Conservation (phyloP, 2,329 filamentous ascomycete species). For the Venturia pyrina region DNA sequence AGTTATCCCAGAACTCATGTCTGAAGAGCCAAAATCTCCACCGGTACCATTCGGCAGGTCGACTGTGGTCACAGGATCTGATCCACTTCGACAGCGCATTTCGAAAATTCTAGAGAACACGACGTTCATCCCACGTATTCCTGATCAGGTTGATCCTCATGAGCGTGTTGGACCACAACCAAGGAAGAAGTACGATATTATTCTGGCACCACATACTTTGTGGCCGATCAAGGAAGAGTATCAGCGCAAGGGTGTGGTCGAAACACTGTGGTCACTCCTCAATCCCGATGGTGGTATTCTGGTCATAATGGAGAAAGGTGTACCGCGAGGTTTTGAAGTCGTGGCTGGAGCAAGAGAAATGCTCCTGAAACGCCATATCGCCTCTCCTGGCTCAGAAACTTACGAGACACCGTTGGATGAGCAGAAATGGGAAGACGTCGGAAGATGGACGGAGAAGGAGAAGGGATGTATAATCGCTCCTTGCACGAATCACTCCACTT, state of each 20-base stretch:
- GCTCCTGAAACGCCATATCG: constrained; percentile 65
- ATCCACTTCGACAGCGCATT: constrained; percentile 62
- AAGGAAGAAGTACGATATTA: constrained; percentile 77
- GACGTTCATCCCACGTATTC: constrained; percentile 83
- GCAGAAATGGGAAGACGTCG: constrained; percentile 22
- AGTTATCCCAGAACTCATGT: constrained; percentile 22
- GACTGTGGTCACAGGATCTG: constrained; percentile 70
- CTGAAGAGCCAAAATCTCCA: constrained; percentile 28
- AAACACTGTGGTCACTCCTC: constrained; percentile 83
- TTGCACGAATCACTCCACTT: constrained; percentile 81
- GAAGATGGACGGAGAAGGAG: constrained; percentile 33
- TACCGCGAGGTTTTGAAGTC: constrained; percentile 85
- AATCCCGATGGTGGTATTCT: constrained; percentile 78
- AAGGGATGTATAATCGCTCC: constrained; percentile 52
- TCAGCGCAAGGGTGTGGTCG: constrained; percentile 65
- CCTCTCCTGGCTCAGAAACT: constrained; percentile 42
- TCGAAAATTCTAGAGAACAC: constrained; percentile 76
- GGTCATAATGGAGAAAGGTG: constrained; percentile 80
- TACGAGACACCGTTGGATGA: constrained; percentile 13
- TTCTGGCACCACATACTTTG: constrained; percentile 79
- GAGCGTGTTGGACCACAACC: constrained; percentile 30
- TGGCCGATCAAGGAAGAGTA: constrained; percentile 67
- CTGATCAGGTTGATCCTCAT: constrained; percentile 57
- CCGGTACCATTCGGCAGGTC: constrained; percentile 56
- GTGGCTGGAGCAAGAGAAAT: constrained; percentile 75